These are phyloP conservation scores for Gossypium rotundifolium DNA, from an alignment of 345 rosid genomes.

Conservation along the genomic window DNA sequence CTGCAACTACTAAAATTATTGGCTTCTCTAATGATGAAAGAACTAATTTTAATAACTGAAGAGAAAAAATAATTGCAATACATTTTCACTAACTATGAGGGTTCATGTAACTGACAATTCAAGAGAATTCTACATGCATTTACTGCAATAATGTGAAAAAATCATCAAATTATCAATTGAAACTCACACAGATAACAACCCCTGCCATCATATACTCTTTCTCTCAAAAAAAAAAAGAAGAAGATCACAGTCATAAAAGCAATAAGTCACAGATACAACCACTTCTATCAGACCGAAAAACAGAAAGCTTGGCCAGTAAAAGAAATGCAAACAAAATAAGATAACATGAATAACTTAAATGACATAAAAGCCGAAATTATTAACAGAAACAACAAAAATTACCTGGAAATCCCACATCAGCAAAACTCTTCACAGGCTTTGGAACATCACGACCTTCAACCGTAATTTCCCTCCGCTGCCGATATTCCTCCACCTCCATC, in stretches of 20 bases:
- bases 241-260: background rate
- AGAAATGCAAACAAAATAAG: background rate
- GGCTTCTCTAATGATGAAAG: background rate
- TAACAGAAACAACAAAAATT: slow-evolving; percentile 11
- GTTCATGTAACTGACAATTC: background rate
- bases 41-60: no score
- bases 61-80: background rate
- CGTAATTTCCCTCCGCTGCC: slow-evolving; percentile 68
- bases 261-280: background rate
- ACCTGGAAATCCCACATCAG: slow-evolving; percentile 94
- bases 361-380: background rate
- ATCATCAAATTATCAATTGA: no score
- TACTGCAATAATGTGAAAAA: background rate
- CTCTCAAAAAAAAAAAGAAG: no score
- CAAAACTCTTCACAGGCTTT: slow-evolving; percentile 76
- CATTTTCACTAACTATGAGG: background rate
- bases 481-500: slow-evolving; percentile 72
- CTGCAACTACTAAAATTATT: background rate
- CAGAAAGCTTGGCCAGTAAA: background rate
- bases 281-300: background rate
- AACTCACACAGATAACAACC: no score
- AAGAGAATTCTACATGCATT: background rate
- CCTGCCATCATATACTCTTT: no score
- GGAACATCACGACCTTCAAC: slow-evolving; percentile 96
- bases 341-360: background rate